Evolutionary conservation across 345 rosid species (phyloP).

Genomic region (Camelina sativa): DNA sequence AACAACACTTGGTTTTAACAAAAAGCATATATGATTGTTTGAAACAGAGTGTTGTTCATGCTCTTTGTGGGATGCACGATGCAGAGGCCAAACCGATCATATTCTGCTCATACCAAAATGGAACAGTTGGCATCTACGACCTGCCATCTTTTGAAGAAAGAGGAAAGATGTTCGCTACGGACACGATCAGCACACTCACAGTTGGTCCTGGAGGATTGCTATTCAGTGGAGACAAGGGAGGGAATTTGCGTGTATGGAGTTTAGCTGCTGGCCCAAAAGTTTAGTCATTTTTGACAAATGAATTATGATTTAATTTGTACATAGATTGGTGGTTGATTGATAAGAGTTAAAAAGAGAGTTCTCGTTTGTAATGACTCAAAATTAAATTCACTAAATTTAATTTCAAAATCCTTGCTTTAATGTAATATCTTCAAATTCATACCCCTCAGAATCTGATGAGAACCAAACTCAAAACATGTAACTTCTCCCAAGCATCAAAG

Average conservation of each 20-base stretch:
- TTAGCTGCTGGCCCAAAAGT: constrained; percentile 35
- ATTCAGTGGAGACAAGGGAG: constrained; percentile 61
- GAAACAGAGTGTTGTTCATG: constrained; percentile 49
- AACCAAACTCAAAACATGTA: background rate
- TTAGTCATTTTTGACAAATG: background rate
- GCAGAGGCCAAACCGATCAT: constrained; percentile 53
- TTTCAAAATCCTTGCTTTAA: background rate
- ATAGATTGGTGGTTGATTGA: background rate
- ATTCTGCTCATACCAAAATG: constrained; percentile 50
- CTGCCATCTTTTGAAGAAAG: constrained; percentile 56
- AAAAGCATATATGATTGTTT: background rate
- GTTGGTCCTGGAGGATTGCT: constrained; percentile 51
- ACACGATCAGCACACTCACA: constrained; percentile 45
- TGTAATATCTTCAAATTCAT: background rate
- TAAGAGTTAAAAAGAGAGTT: background rate
- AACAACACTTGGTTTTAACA: background rate
- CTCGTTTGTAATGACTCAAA: constrained; percentile 1
- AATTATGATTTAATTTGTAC: constrained; percentile 28
- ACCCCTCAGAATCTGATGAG: background rate
- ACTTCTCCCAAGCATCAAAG: background rate
- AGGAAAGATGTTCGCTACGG: constrained; percentile 53
- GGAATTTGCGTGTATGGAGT: constrained; percentile 43
- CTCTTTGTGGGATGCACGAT: constrained; percentile 51
- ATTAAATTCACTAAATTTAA: constrained; percentile 8
- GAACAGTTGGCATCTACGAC: constrained; percentile 46